These are phyloP conservation scores for Adenanthera pavonina DNA, from an alignment of 306 rosid species.

Conservation along the genomic window DNA sequence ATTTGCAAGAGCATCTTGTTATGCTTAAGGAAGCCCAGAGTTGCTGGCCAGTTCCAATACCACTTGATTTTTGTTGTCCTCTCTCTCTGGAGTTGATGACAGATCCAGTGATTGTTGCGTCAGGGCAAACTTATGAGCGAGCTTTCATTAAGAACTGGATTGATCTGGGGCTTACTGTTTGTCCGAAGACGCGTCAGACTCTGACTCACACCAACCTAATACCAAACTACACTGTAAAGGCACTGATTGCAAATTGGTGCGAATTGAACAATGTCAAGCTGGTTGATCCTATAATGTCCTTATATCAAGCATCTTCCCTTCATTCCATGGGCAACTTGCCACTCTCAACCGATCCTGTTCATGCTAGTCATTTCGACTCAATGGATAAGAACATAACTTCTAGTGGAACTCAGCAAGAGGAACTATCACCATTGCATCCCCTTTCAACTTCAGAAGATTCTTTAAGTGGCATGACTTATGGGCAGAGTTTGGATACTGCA, in stretches of 20 bases:
- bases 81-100: conserved; percentile 89
- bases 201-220: conserved; percentile 68
- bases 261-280: conserved; percentile 78
- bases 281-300: conserved; percentile 57
- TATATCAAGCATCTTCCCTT: conserved; percentile 54
- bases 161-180: conserved; percentile 71
- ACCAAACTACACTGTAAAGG: conserved; percentile 76
- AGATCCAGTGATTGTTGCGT: conserved; percentile 89
- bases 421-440: conserved; percentile 55
- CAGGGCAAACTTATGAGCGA: conserved; percentile 92
- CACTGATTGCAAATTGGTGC: conserved; percentile 76
- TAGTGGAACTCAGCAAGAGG: conserved; percentile 47
- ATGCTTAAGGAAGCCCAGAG: conserved; percentile 61
- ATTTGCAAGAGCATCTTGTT: conserved; percentile 58
- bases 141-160: conserved; percentile 80
- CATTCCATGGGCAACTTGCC: conserved; percentile 63
- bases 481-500: conserved; percentile 48
- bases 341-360: conserved; percentile 63
- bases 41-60: conserved; percentile 59
- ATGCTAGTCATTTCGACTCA: conserved; percentile 55
- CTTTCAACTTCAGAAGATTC: conserved; percentile 57
- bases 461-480: conserved; percentile 45
- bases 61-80: conserved; percentile 89
- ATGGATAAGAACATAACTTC: conserved; percentile 49
- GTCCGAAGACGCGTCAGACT: conserved; percentile 86